phyloP scores from a whole-genome alignment of 2,329 filamentous ascomycete genomes.

The Claviceps purpurea region DNA sequence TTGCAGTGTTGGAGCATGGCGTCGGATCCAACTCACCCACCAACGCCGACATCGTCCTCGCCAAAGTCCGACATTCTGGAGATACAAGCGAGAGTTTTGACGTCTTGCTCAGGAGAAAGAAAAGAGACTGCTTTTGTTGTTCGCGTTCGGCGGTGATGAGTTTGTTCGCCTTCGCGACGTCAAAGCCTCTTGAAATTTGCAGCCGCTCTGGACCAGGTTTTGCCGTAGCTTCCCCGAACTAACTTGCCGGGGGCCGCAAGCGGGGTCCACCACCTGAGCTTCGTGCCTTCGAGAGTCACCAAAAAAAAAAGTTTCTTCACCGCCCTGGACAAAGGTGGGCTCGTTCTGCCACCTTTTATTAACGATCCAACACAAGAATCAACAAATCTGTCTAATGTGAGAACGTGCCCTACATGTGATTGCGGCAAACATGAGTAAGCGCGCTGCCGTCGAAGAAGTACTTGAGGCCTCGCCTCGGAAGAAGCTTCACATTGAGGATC shows the following conservation, averaged over 20 bases:
- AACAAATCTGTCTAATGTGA: neutral
- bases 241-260: neutral
- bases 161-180: neutral
- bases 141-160: neutral
- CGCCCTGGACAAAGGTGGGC: conserved; percentile 16
- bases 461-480: conserved; percentile 16
- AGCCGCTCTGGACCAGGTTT: conserved; percentile 11
- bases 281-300: conserved; percentile 9
- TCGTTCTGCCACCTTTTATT: conserved; percentile 18
- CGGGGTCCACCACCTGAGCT: neutral
- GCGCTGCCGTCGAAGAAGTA: conserved; percentile 14
- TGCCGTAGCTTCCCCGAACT: conserved; percentile 19
- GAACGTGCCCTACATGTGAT: neutral
- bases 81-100: neutral
- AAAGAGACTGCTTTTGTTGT: neutral
- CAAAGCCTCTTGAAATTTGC: conserved; percentile 18
- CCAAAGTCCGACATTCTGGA: conserved; percentile 59
- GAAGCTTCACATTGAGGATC: conserved; percentile 10
- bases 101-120: neutral
- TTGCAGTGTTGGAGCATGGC: neutral
- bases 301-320: conserved; percentile 18
- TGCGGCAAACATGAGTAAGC: conserved; percentile 18
- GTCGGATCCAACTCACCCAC: conserved; percentile 33
- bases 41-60: conserved; percentile 47
- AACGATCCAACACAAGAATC: neutral